phyloP scores from a whole-genome alignment of 1,139 yeast genomes.

The Saccharomyces hybrid region DNA sequence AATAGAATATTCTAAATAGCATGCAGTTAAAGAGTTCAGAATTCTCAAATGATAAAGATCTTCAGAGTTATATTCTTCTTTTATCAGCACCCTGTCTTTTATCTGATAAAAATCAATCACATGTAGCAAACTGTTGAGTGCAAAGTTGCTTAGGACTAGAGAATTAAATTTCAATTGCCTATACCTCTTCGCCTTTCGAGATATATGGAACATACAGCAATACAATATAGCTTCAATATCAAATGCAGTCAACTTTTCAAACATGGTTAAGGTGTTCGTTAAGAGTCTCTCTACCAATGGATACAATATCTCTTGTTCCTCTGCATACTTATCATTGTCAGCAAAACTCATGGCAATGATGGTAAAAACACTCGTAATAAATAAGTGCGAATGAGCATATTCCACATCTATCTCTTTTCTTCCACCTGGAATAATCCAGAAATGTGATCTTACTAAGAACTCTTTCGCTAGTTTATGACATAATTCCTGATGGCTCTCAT shows the following conservation, averaged over 20 bases:
- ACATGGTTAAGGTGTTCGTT: slow-evolving; percentile 43
- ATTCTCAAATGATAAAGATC: slow-evolving; percentile 46
- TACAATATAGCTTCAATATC: slow-evolving; percentile 50
- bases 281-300: slow-evolving; percentile 40
- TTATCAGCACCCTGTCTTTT: slow-evolving; percentile 30
- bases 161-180: slow-evolving; percentile 42
- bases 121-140: slow-evolving; percentile 40
- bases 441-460: slow-evolving; percentile 42
- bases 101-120: slow-evolving; percentile 39
- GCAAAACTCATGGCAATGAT: slow-evolving; percentile 46
- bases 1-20: slow-evolving; percentile 43
- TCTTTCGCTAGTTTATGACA: slow-evolving; percentile 39
- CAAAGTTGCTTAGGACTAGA: slow-evolving; percentile 43
- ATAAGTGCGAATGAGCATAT: slow-evolving; percentile 42
- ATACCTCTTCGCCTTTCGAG: slow-evolving; percentile 40
- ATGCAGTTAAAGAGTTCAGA: slow-evolving; percentile 42
- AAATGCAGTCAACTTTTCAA: slow-evolving; percentile 44
- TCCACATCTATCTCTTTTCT: slow-evolving; percentile 37
- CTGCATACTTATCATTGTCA: slow-evolving; percentile 40
- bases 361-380: slow-evolving; percentile 45
- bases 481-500: slow-evolving; percentile 33
- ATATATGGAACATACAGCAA: slow-evolving; percentile 44
- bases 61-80: slow-evolving; percentile 29
- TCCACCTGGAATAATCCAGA: slow-evolving; percentile 52
- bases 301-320: slow-evolving; percentile 40